Evolutionary conservation across 208 protist genomes (phyloP).

Genomic region (Wallacemonas sp.): DNA sequence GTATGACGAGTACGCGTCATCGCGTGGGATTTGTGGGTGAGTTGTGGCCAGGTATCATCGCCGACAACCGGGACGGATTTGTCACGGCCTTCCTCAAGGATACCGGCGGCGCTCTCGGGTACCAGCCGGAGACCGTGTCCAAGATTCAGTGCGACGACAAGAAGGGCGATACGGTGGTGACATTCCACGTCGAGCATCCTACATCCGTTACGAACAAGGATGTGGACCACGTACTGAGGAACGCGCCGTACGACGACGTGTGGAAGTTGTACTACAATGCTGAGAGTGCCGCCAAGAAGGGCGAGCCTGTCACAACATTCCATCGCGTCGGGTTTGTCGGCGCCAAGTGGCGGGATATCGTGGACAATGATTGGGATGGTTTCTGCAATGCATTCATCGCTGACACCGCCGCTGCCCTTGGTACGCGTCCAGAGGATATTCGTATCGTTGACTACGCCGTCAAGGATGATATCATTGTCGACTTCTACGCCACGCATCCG

Average conservation of each 20-base stretch:
- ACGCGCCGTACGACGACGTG: slow-evolving; percentile 48
- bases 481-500: slow-evolving; percentile 56
- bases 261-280: slow-evolving; percentile 62
- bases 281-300: neutral
- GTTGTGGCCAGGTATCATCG: slow-evolving; percentile 45
- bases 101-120: slow-evolving; percentile 27
- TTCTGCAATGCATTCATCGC: slow-evolving; percentile 47
- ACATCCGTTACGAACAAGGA: slow-evolving; percentile 31
- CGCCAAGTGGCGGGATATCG: slow-evolving; percentile 42
- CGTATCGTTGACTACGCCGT: slow-evolving; percentile 43
- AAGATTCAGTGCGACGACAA: slow-evolving; percentile 44
- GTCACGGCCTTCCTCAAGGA: slow-evolving; percentile 45
- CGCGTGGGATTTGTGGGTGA: slow-evolving; percentile 70
- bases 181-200: slow-evolving; percentile 47
- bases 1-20: slow-evolving; percentile 29
- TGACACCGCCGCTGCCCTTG: slow-evolving; percentile 47
- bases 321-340: slow-evolving; percentile 77
- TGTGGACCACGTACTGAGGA: slow-evolving; percentile 43
- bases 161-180: slow-evolving; percentile 63
- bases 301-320: slow-evolving; percentile 38
- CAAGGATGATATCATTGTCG: slow-evolving; percentile 49
- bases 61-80: slow-evolving; percentile 30
- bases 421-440: slow-evolving; percentile 29
- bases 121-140: slow-evolving; percentile 36
- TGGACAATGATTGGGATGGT: slow-evolving; percentile 28